These are phyloP conservation scores for Nothomitra cinnamomea DNA, from an alignment of 2,329 filamentous ascomycete genomes.

Conservation along the genomic window DNA sequence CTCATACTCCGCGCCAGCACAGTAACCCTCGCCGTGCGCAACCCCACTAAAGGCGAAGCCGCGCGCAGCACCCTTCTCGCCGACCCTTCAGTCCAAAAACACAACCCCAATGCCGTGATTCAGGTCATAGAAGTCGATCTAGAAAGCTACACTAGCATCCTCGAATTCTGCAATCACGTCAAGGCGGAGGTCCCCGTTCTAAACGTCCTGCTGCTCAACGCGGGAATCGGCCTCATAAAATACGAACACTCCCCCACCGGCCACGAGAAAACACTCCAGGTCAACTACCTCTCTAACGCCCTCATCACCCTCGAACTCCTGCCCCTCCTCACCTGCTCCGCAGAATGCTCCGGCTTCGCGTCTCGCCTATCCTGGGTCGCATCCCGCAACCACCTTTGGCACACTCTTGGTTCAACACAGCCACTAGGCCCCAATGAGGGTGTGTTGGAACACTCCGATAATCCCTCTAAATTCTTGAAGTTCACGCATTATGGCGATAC, in stretches of 20 bases:
- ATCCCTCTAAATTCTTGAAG: too few relatives aligned
- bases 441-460: too few relatives aligned
- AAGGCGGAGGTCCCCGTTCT: background rate
- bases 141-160: too few relatives aligned
- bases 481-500: too few relatives aligned
- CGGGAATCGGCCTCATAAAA: background rate
- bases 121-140: too few relatives aligned
- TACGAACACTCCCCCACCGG: background rate
- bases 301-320: conserved; percentile 20
- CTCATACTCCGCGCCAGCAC: background rate
- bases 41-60: background rate
- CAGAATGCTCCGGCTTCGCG: conserved; percentile 16
- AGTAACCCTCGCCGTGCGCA: background rate
- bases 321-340: conserved; percentile 14
- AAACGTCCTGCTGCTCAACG: background rate
- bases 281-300: conserved; percentile 22
- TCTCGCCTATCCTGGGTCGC: conserved; percentile 12
- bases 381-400: conserved; percentile 5
- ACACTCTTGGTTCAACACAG: background rate
- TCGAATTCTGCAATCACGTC: too few relatives aligned
- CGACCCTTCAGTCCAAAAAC: too few relatives aligned
- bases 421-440: too few relatives aligned
- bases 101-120: too few relatives aligned
- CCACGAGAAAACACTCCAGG: conserved; percentile 10
- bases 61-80: background rate